Evolutionary conservation across 345 rosid species (phyloP).

Genomic region (Aquilaria yunnanensis): DNA sequence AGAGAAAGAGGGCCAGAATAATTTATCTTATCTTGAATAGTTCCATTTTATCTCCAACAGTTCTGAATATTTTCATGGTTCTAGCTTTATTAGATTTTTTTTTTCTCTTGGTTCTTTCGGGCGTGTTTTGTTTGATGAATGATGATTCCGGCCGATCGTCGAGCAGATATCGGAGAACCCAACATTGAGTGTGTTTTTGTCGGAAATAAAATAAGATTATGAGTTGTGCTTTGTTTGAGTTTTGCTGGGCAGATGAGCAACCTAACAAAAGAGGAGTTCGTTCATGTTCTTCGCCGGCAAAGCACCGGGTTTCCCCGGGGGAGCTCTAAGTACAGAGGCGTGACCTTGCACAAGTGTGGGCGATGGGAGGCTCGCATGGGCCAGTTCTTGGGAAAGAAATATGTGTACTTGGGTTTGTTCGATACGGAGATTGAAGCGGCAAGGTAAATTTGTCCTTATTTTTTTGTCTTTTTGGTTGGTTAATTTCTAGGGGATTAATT

Average conservation of each 20-base stretch:
- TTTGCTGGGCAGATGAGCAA: conserved; percentile 62
- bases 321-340: conserved; percentile 95
- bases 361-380: conserved; percentile 99
- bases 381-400: conserved; percentile 92
- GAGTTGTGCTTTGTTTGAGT: too few relatives aligned
- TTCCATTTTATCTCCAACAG: conserved; percentile 32
- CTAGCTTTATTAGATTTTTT: conserved; percentile 1
- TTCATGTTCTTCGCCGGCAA: conserved; percentile 92
- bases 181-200: too few relatives aligned
- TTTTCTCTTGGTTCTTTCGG: not conserved
- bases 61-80: conserved; percentile 2
- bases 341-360: conserved; percentile 96
- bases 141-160: too few relatives aligned
- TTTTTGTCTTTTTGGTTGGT: not conserved
- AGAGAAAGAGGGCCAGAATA: not conserved
- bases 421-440: conserved; percentile 96
- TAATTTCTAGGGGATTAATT: not conserved
- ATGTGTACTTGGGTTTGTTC: conserved; percentile 88
- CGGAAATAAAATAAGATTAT: too few relatives aligned
- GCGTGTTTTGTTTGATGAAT: too few relatives aligned
- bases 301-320: conserved; percentile 96
- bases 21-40: conserved; percentile 32
- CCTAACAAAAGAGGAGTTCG: conserved; percentile 88
- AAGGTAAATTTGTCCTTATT: conserved; percentile 30
- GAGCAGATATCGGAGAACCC: too few relatives aligned